These are phyloP conservation scores for Leccinum fibrillosum DNA, from an alignment of 768 basidiomycete species.

Conservation along the genomic window DNA sequence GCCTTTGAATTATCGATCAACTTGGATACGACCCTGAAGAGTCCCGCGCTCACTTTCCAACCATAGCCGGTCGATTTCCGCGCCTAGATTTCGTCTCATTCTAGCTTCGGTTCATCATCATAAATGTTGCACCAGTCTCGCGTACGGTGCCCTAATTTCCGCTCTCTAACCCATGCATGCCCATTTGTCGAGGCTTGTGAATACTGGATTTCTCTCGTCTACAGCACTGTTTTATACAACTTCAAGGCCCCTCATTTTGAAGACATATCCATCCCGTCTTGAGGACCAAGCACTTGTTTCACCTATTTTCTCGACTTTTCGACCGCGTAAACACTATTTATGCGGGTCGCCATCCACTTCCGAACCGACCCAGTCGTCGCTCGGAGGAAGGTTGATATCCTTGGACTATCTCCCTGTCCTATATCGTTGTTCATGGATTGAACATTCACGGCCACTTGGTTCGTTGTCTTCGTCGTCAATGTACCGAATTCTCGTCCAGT, in stretches of 20 bases:
- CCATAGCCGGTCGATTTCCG: conserved; percentile 8
- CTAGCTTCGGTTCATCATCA: conserved; percentile 21
- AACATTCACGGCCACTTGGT: conserved; percentile 27
- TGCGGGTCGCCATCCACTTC: conserved; percentile 22
- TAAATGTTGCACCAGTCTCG: conserved; percentile 31
- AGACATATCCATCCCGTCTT: conserved; percentile 70
- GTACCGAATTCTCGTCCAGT: conserved; percentile 32
- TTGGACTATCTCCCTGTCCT: conserved; percentile 28
- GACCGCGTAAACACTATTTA: conserved; percentile 31
- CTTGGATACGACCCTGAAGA: conserved; percentile 49
- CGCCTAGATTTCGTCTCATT: conserved; percentile 28
- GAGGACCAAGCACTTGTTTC: conserved; percentile 37
- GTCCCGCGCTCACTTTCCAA: neutral
- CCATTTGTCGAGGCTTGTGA: conserved; percentile 34
- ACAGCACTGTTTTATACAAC: conserved; percentile 21
- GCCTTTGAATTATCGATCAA: conserved; percentile 43
- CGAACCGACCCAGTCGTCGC: conserved; percentile 23
- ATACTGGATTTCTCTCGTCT: conserved; percentile 33
- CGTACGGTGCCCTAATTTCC: conserved; percentile 37
- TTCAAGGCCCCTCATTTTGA: conserved; percentile 31
- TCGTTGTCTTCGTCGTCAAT: conserved; percentile 28
- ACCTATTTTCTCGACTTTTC: conserved; percentile 27
- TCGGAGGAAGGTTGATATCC: conserved; percentile 29
- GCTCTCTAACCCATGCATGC: conserved; percentile 37
- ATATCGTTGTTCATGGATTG: conserved; percentile 37